Evolutionary conservation across 495 filamentous ascomycete species (phyloP).

Genomic region (Daldinia concentrica): DNA sequence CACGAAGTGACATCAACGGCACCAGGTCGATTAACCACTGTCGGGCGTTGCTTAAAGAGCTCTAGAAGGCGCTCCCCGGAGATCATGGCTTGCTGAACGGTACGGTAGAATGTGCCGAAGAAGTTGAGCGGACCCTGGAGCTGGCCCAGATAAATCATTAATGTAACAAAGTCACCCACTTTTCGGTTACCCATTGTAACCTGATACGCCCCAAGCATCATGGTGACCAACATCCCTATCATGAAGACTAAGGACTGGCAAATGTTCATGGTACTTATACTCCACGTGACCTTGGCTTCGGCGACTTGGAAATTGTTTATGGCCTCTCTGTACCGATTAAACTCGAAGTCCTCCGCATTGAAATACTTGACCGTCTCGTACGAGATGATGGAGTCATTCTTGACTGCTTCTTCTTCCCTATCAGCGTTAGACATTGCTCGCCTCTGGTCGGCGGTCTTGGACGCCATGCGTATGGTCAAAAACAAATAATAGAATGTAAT

Average conservation of each 20-base stretch:
- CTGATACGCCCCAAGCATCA: conserved; percentile 89
- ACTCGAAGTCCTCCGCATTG: conserved; percentile 95
- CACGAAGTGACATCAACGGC: conserved; percentile 66
- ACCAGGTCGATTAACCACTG: conserved; percentile 74
- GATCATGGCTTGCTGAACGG: conserved; percentile 95
- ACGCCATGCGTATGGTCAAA: conserved; percentile 93
- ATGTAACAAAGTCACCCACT: conserved; percentile 80
- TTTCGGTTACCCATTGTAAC: conserved; percentile 74
- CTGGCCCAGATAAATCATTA: conserved; percentile 92
- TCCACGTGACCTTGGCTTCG: conserved; percentile 87
- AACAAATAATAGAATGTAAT: conserved; percentile 98
- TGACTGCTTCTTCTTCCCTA: conserved; percentile 94
- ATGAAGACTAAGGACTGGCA: conserved; percentile 94
- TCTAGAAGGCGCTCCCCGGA: conserved; percentile 95
- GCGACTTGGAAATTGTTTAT: conserved; percentile 84
- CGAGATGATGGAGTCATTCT: conserved; percentile 97
- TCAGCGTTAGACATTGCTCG: conserved; percentile 93
- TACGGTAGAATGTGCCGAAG: conserved; percentile 97
- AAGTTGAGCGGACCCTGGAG: conserved; percentile 94
- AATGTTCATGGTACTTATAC: conserved; percentile 92
- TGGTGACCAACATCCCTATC: conserved; percentile 81
- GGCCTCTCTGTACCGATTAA: conserved; percentile 70
- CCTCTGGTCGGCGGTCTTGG: conserved; percentile 88
- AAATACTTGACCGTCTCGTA: conserved; percentile 99
- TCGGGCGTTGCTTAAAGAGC: conserved; percentile 88